phyloP scores from a whole-genome alignment of 352 stramenopile genomes.

The Phytophthora macrochlamydospora region DNA sequence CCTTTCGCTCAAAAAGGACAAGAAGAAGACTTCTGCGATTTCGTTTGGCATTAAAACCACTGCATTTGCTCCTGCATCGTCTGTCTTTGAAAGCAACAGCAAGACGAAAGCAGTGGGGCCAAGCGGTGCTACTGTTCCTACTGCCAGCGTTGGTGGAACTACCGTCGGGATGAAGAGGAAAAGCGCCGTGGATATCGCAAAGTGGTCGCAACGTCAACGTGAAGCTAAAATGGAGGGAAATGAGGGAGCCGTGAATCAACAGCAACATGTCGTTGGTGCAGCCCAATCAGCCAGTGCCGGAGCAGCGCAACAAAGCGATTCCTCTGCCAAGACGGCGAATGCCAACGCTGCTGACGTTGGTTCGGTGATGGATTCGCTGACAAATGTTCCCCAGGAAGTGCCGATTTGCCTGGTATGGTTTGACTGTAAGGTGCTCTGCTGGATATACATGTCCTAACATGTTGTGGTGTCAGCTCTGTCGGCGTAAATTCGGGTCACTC shows the following conservation, averaged over 20 bases:
- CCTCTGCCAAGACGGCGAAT: not conserved
- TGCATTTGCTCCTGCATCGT: conserved; percentile 19
- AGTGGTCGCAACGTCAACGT: conserved; percentile 76
- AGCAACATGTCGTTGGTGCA: not conserved
- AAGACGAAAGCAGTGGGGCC: not conserved
- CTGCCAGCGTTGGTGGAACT: conserved; percentile 13
- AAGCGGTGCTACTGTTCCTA: conserved; percentile 3
- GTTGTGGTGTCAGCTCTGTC: conserved; percentile 60
- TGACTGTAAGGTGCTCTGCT: not conserved
- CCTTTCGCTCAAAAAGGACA: conserved; percentile 60
- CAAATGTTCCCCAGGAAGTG: conserved; percentile 53
- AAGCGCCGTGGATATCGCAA: conserved; percentile 79
- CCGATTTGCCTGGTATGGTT: conserved; percentile 81
- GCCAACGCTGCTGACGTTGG: conserved; percentile 9
- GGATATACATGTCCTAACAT: not conserved
- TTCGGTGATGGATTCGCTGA: conserved; percentile 42
- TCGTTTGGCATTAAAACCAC: conserved; percentile 63
- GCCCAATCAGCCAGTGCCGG: too few relatives aligned
- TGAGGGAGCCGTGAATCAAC: conserved; percentile 5
- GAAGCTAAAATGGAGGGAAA: conserved; percentile 20
- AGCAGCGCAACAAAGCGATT: not conserved
- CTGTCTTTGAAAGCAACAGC: conserved; percentile 11
- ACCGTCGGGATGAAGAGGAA: conserved; percentile 66
- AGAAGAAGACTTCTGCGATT: conserved; percentile 63
- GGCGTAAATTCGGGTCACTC: conserved; percentile 79